Evolutionary conservation across 164 flowering plant species (phyloP), one percentile per base, ranked within the genome.

Genomic region (Buxus sempervirens): DNA sequence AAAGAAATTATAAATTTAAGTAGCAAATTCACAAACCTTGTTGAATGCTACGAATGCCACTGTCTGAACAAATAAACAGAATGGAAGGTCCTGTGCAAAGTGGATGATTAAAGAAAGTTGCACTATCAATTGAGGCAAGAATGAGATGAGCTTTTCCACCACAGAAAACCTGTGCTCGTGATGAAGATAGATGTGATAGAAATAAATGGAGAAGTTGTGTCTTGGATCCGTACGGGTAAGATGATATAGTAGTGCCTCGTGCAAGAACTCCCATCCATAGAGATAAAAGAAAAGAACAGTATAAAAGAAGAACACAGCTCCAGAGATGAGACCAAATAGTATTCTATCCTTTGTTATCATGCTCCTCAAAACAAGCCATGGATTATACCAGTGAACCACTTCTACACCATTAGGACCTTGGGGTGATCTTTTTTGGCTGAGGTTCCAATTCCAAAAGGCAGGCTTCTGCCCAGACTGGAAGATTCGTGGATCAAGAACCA

Each of bases 191-290:
- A 92, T 88, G 80, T 90, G 94, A 71, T 95, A 95, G 75, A 95
- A 95, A 74, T 95, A 95, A 56, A 95, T 86, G 7, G 96, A 95
- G 73, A 92, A 95, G 70, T 95, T 95, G 76, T 95, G 98, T 58
- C 97, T 90, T 68, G 97, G 97, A 75, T 95, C 98, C n/a, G 97
- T 89, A 16, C 97, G 96, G 15, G 97, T 90, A 41, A 95, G 92
- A 83, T 92, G 97, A 76, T 90, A 92, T 0, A 91, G 76, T 72
- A 94, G 78, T 9, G 98, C 97, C 79, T 95, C 98, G 38, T 95
- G 76, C 72, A 95, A 72, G 81, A 89, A 95, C 58, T 86, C 93
- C 90, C 92, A 86, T 70, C 89, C 83, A 71, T 90, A 92, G 49
- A 90, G 76, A 72, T 78, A 83, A 72, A 80, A 95, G 81, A 76